These are phyloP conservation scores for Nicotiana tabacum DNA, from an alignment of 257 asterid genomes.

Conservation along the genomic window DNA sequence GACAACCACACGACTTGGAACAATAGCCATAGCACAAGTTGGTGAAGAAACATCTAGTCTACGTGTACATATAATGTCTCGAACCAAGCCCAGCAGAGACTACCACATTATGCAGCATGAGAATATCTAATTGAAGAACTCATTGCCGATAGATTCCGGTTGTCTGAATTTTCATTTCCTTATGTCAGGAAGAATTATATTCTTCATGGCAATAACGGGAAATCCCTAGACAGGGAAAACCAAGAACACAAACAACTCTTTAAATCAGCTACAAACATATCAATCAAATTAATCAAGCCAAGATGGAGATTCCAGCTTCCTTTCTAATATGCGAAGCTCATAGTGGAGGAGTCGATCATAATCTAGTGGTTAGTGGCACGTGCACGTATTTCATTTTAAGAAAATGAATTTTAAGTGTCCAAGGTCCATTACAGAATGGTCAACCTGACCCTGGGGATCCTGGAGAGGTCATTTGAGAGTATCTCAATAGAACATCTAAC, in stretches of 20 bases:
- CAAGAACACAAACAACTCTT: not conserved
- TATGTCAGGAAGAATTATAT: not conserved
- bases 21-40: not conserved
- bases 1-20: not conserved
- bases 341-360: not conserved
- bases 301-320: not conserved
- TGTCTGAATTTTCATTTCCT: not conserved
- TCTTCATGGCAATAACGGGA: not conserved
- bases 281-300: conserved; percentile 3
- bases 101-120: not conserved
- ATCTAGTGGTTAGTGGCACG: not conserved
- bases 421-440: not conserved
- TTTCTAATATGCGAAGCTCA: not conserved
- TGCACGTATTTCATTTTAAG: not conserved
- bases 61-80: not conserved
- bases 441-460: not conserved
- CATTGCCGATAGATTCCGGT: not conserved
- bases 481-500: not conserved
- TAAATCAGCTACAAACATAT: not conserved
- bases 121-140: not conserved
- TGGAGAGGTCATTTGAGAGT: not conserved
- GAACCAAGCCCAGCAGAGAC: not conserved
- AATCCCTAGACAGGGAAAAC: not conserved
- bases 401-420: not conserved
- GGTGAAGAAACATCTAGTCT: conserved; percentile 5